Evolutionary conservation across 2,329 filamentous ascomycete genomes (phyloP).

Genomic region (Alternaria sp.): DNA sequence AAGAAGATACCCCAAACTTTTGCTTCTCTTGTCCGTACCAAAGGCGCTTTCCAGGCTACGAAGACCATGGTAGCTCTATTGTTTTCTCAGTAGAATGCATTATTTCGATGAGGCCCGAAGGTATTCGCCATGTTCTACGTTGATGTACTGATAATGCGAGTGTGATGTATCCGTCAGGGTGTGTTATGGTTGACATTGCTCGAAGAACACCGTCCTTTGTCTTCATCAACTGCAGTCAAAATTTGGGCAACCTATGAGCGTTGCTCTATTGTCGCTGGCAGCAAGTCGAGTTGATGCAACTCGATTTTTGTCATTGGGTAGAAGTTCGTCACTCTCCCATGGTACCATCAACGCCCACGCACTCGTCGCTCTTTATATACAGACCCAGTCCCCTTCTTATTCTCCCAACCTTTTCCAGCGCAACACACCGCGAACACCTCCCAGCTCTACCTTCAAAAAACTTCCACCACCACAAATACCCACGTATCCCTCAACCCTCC

Average conservation of each 20-base stretch:
- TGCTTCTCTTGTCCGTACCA: conserved; percentile 62
- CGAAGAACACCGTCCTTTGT: background rate
- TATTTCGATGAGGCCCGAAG: background rate
- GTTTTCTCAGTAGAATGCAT: conserved; percentile 29
- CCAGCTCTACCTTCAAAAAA: background rate
- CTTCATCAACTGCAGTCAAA: background rate
- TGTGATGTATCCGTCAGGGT: background rate
- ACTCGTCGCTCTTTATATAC: too few species aligned
- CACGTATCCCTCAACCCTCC: background rate
- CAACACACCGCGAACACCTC: background rate
- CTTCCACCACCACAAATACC: background rate
- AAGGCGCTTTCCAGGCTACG: conserved; percentile 63
- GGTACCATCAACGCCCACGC: background rate
- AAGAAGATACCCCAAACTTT: conserved; percentile 67
- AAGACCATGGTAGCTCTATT: conserved; percentile 67
- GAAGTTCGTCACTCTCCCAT: background rate
- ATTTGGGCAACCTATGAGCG: fast-evolving
- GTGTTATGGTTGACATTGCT: background rate
- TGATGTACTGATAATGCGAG: background rate
- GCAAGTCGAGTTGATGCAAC: background rate
- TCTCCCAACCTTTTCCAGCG: too few species aligned
- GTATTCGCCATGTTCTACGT: background rate
- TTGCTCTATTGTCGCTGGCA: background rate
- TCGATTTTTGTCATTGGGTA: background rate
- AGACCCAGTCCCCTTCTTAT: too few species aligned